Base-by-base conservation (phyloP, 2,329 filamentous ascomycete genomes). In the Chaetomiaceae sp. region DNA sequence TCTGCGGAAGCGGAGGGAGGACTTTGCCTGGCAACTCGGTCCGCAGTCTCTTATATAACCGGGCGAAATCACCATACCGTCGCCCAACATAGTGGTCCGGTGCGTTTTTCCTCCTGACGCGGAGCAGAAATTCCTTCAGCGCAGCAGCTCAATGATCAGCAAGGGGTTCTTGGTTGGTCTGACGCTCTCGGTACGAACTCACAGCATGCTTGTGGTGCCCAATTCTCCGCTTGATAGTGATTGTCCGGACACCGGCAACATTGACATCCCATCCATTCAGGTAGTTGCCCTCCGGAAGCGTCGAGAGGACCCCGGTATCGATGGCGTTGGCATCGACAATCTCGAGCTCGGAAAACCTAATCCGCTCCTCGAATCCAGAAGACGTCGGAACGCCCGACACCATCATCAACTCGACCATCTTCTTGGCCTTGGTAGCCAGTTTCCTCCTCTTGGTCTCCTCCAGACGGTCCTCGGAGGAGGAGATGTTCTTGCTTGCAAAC, bases 331-430 rank as follows among this genome's bases (percentile, higher is more conserved):
- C 82, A 64, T 99, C 93, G 23, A 99, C 89, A 20, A 97, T 90
- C 65, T 99, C 93, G 71, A 99, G 86, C 70, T 99, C 93, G 1
- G 90, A 89, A 66, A 99, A 99, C 44, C 90, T 83, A 64, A 99
- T 96, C 51, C 93, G 83, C 73, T 99, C 93, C 70, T 99, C 93
- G 66, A 97, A 99, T 2, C 93, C 93, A 4, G 91, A 96, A 4
- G 93, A 90, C 1, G 93, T 99, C 30, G 88, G 89, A 51, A 99
- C 86, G 33, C 93, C 93, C 7, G 92, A 97, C 8, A 99, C 93
- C 90, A 99, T 96, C 93, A 99, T 99, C 55, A 99, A 76, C 75
- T 99, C 93, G 10, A 99, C 89, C 51, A 99, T 74, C 73, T 99
- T 99, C 68, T 93, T 86, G 42, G 88, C 89, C 77, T 99, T 99